These are phyloP conservation scores for Penicillium thymicola DNA, from an alignment of 2,329 filamentous ascomycete genomes.

Conservation along the genomic window DNA sequence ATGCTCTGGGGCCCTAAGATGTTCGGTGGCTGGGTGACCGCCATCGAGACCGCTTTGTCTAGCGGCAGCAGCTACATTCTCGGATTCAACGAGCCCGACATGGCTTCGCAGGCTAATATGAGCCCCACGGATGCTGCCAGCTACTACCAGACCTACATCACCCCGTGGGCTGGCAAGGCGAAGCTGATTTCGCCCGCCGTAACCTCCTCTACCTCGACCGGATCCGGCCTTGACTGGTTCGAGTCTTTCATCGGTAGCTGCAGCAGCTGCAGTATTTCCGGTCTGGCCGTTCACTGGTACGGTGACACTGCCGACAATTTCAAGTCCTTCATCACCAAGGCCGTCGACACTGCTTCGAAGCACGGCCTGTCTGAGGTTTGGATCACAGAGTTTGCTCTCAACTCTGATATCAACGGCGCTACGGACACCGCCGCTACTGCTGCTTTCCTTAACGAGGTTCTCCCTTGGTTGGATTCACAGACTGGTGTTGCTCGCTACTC, in stretches of 20 bases:
- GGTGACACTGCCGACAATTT: slow-evolving; percentile 34
- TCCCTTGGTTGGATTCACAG: slow-evolving; percentile 41
- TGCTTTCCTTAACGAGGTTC: slow-evolving; percentile 38
- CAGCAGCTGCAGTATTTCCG: slow-evolving; percentile 39
- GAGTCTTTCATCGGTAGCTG: slow-evolving; percentile 40
- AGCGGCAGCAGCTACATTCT: slow-evolving; percentile 39
- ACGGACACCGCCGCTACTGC: slow-evolving; percentile 22
- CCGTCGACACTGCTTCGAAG: slow-evolving; percentile 32
- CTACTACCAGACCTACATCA: slow-evolving; percentile 40
- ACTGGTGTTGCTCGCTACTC: slow-evolving; percentile 42
- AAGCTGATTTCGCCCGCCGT: slow-evolving; percentile 42
- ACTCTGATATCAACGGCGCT: slow-evolving; percentile 25
- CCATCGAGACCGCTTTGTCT: slow-evolving; percentile 34
- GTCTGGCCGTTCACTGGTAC: slow-evolving; percentile 48
- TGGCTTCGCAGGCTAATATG: slow-evolving; percentile 38
- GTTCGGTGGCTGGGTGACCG: slow-evolving; percentile 35
- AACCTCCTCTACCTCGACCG: slow-evolving; percentile 35
- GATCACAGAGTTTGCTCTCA: slow-evolving; percentile 46
- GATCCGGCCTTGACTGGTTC: slow-evolving; percentile 43
- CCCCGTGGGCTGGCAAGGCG: slow-evolving; percentile 35
- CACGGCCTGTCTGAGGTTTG: slow-evolving; percentile 42
- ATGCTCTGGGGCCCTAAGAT: slow-evolving; percentile 45
- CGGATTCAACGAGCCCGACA: slow-evolving; percentile 49
- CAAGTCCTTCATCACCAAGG: slow-evolving; percentile 37
- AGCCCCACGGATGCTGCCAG: slow-evolving; percentile 35